A percentile compares a stretch with the other conserved stretches of the same genome.
These are phyloP conservation scores for Boletellus sp. DNA, from an alignment of 1,284 basidiomycete genomes.

Conservation along the genomic window DNA sequence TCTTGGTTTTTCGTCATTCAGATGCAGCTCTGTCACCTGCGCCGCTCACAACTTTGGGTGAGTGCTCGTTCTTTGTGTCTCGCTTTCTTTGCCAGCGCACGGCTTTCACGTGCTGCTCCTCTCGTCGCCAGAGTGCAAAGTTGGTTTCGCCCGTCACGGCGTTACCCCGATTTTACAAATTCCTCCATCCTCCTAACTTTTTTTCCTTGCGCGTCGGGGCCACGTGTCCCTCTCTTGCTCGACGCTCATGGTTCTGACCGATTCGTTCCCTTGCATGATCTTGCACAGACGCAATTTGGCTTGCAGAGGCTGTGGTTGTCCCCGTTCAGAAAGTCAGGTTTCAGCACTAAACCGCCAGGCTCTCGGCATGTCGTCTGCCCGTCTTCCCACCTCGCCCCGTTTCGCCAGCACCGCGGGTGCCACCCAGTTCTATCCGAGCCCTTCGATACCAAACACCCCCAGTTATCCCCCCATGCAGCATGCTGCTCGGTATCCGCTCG, in stretches of 20 bases:
- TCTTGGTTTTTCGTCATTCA: conserved; percentile 25
- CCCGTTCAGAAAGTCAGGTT: conserved; percentile 42
- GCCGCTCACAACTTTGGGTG: conserved; percentile 75
- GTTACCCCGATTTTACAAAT: conserved; percentile 23
- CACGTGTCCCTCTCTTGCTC: conserved; percentile 23
- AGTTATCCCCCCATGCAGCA: conserved; percentile 17
- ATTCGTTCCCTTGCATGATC: conserved; percentile 45
- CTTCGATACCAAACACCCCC: conserved; percentile 26
- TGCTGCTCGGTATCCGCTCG: conserved; percentile 12
- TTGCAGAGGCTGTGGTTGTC: conserved; percentile 71
- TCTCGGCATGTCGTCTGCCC: conserved; percentile 28
- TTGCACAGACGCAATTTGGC: conserved; percentile 63
- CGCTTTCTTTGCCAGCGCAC: neutral
- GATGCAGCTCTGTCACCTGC: conserved; percentile 58
- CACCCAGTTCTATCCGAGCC: conserved; percentile 9
- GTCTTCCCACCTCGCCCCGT: conserved; percentile 42
- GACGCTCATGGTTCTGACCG: conserved; percentile 36
- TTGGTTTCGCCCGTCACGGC: conserved; percentile 21
- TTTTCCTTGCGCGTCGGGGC: conserved; percentile 5
- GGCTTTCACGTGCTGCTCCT: neutral
- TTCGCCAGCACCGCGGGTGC: conserved; percentile 31
- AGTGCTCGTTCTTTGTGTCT: conserved; percentile 30
- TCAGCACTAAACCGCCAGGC: conserved; percentile 29
- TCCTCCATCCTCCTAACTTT: conserved; percentile 15
- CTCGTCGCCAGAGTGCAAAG: neutral